Evolutionary conservation across 768 basidiomycete species (phyloP).

Genomic region (Suillus variegatus): DNA sequence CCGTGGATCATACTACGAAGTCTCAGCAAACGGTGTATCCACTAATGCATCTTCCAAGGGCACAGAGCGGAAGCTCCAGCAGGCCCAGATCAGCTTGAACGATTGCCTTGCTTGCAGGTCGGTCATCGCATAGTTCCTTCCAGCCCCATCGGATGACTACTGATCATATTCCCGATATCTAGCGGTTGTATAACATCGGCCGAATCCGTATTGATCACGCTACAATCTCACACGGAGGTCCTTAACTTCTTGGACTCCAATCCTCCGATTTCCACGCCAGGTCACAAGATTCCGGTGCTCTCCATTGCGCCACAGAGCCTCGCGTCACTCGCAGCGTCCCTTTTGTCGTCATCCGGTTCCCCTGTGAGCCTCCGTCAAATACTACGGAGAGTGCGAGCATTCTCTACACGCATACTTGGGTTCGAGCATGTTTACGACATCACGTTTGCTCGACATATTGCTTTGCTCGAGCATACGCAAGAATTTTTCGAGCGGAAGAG

Average conservation of each 20-base stretch:
- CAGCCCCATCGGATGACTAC: not conserved
- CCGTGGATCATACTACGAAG: slow-evolving; percentile 86
- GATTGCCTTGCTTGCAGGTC: slow-evolving; percentile 99
- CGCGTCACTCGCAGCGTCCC: slow-evolving; percentile 73
- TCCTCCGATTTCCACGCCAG: slow-evolving; percentile 37
- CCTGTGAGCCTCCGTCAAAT: slow-evolving; percentile 56
- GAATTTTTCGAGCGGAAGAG: slow-evolving; percentile 78
- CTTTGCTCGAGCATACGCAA: slow-evolving; percentile 74
- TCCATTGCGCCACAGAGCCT: slow-evolving; percentile 91
- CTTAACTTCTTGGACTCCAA: slow-evolving; percentile 73
- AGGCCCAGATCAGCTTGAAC: slow-evolving; percentile 94
- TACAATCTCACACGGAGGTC: slow-evolving; percentile 94
- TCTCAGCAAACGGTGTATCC: slow-evolving; percentile 39
- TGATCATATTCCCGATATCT: slow-evolving; percentile 13
- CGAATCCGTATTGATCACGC: slow-evolving; percentile 93
- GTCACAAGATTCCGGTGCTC: slow-evolving; percentile 62
- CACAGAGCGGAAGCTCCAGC: slow-evolving; percentile 67
- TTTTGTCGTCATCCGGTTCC: slow-evolving; percentile 46
- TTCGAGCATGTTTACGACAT: slow-evolving; percentile 90
- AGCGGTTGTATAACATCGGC: slow-evolving; percentile 99
- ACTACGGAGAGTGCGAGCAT: slow-evolving; percentile 69
- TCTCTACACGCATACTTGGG: slow-evolving; percentile 67
- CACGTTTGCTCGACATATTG: slow-evolving; percentile 89
- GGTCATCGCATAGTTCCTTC: slow-evolving; percentile 25
- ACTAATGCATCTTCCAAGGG: slow-evolving; percentile 24